Evolutionary conservation across 345 rosid genomes (phyloP).

Genomic region (Eucalyptus fibrosa): DNA sequence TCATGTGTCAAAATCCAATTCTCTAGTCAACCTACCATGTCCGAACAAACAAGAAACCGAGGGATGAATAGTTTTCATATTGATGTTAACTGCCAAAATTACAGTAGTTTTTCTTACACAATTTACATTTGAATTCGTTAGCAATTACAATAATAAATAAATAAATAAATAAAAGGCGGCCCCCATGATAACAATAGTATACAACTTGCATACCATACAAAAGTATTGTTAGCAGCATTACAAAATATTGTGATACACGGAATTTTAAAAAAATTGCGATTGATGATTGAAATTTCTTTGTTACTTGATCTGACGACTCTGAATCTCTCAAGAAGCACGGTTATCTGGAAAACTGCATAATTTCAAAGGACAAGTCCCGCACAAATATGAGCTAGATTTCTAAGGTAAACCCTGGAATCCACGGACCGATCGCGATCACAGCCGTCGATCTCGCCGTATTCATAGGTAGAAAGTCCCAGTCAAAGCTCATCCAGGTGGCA

Average conservation of each 20-base stretch:
- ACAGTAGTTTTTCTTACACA: not conserved
- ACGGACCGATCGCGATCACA: not conserved
- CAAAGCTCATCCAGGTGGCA: not conserved
- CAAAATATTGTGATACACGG: not conserved
- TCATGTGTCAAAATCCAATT: not conserved
- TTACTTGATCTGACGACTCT: not conserved
- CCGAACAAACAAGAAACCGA: not conserved
- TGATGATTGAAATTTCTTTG: not conserved
- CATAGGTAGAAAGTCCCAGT: not conserved
- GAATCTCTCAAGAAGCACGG: not conserved
- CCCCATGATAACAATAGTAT: not conserved
- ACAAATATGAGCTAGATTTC: not conserved
- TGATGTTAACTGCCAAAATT: not conserved
- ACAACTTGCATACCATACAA: not conserved
- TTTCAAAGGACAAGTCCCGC: not conserved
- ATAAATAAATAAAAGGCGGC: not conserved
- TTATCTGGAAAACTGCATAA: not conserved
- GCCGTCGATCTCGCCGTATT: not conserved
- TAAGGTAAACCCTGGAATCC: not conserved
- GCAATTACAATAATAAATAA: not conserved
- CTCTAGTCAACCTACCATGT: not conserved
- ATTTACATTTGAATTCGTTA: not conserved
- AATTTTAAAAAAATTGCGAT: not conserved
- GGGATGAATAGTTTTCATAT: not conserved
- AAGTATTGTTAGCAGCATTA: not conserved